Conservation (phyloP, 169 alveolate genomes). For the Cryptosporidium meleagridis region DNA sequence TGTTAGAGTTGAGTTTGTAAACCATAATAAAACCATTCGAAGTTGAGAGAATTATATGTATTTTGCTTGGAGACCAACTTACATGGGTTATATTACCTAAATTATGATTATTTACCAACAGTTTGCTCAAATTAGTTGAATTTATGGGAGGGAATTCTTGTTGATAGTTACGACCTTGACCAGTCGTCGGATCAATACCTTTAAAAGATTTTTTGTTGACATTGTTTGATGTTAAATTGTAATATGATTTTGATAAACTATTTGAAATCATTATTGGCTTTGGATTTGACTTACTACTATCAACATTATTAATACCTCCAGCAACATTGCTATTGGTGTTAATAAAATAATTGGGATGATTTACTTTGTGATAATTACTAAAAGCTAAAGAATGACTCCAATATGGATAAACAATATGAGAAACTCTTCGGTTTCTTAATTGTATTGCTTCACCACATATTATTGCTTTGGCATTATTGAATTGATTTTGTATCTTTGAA, state of each 20-base stretch:
- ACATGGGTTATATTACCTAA: slow-evolving; percentile 48
- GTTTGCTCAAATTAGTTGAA: background rate
- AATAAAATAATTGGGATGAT: background rate
- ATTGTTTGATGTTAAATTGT: background rate
- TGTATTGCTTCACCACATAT: slow-evolving; percentile 54
- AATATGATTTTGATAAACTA: background rate
- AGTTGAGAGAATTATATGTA: slow-evolving; percentile 37
- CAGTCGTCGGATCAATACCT: background rate
- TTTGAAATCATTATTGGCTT: slow-evolving; percentile 5
- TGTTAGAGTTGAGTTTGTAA: slow-evolving; percentile 20
- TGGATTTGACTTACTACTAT: background rate
- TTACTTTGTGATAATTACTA: slow-evolving; percentile 14
- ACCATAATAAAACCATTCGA: slow-evolving; percentile 44
- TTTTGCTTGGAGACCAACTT: slow-evolving; percentile 55
- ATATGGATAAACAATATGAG: slow-evolving; percentile 39
- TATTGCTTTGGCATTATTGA: slow-evolving; percentile 36
- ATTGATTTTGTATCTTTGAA: slow-evolving; percentile 32
- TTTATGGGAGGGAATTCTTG: too few relatives aligned
- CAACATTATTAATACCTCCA: background rate
- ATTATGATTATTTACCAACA: background rate
- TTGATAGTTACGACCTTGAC: background rate
- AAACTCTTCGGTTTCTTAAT: background rate
- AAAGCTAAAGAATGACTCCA: slow-evolving; percentile 51
- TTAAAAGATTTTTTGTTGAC: background rate
- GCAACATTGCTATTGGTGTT: background rate